A percentile compares a stretch with the other conserved stretches of the same genome.
Conservation (phyloP, 2,329 filamentous ascomycete species). For the Fusarium udum region DNA sequence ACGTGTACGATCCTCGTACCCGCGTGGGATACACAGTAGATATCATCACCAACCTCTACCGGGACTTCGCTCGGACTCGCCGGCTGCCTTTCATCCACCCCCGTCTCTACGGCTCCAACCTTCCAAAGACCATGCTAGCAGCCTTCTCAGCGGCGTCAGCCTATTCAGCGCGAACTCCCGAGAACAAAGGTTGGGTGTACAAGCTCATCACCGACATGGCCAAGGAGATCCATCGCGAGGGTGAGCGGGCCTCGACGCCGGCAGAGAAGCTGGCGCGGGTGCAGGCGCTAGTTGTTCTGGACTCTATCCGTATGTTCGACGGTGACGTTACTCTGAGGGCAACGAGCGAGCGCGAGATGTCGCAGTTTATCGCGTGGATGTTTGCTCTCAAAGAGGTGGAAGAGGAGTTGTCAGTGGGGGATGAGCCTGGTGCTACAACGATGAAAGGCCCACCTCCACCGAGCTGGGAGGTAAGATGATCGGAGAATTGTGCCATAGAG, state of each 20-base stretch:
- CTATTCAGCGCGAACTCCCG: constrained; percentile 50
- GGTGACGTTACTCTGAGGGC: constrained; percentile 54
- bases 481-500: background rate
- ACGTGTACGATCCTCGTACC: constrained; percentile 50
- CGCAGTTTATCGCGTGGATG: constrained; percentile 50
- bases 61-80: constrained; percentile 49
- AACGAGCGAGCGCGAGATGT: constrained; percentile 53
- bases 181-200: constrained; percentile 53
- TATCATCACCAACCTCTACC: constrained; percentile 47
- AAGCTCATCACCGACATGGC: constrained; percentile 52
- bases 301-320: constrained; percentile 56
- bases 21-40: constrained; percentile 50
- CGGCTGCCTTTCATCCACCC: constrained; percentile 55
- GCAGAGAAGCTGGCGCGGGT: constrained; percentile 54
- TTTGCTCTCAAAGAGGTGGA: constrained; percentile 47
- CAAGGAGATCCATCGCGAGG: constrained; percentile 49
- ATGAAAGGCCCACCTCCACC: constrained; percentile 49
- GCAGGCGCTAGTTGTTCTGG: constrained; percentile 54
- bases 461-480: constrained; percentile 53
- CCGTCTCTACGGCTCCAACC: constrained; percentile 52
- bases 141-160: constrained; percentile 53
- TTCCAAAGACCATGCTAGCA: constrained; percentile 53
- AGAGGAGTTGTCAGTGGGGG: constrained; percentile 47
- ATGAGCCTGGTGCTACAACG: constrained; percentile 30
- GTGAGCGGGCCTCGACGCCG: constrained; percentile 44